Base-by-base conservation (phyloP, 73 alveolate genomes). In the Paramecium sexaurelia region DNA sequence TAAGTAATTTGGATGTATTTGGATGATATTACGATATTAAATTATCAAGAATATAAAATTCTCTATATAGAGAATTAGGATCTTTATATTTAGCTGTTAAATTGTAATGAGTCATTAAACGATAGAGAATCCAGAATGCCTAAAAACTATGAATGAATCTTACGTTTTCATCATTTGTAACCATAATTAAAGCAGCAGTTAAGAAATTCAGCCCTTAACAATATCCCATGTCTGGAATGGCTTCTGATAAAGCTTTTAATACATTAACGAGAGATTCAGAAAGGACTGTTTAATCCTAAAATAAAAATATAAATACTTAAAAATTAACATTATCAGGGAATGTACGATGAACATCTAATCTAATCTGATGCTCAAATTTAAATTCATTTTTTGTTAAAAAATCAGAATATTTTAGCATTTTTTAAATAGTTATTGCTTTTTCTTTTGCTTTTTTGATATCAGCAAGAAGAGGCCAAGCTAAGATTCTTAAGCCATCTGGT, bases 151-250 rank as follows among this genome's bases (percentile, higher is more conserved):
- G 1, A 40, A 40, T 10, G 27, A 78, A 17, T 35, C 45, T 73
- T 78, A 78, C 90, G 41, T 45, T 78, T 39, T 78, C 90, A 78
- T 78, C 90, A 78, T 78, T 78, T 45, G 90, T 78, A 6, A 45
- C 55, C 73, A 78, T 78, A 40, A 78, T 78, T 1, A 78, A 24
- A 33, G 61, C 55, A 1, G 90, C 90, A 19, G 90, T 78, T 33
- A 78, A 43, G 13, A 78, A 78, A 40, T 78, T 78, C 22, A 78
- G 13, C 3, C 90, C 90, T 45, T 78, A 78, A 78, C 90, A 78
- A 78, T 78, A 78, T 22, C 90, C 90, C 73, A 78, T 29, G 9
- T 78, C 90, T 22, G 90, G 73, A 24, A 39, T 19, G 13, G 90
- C 90, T 78, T 19, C 43, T 3, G 90, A 78, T 22, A 78, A 26